phyloP scores from a whole-genome alignment of 1,139 yeast genomes.

The Saccharomyces pastorianus region DNA sequence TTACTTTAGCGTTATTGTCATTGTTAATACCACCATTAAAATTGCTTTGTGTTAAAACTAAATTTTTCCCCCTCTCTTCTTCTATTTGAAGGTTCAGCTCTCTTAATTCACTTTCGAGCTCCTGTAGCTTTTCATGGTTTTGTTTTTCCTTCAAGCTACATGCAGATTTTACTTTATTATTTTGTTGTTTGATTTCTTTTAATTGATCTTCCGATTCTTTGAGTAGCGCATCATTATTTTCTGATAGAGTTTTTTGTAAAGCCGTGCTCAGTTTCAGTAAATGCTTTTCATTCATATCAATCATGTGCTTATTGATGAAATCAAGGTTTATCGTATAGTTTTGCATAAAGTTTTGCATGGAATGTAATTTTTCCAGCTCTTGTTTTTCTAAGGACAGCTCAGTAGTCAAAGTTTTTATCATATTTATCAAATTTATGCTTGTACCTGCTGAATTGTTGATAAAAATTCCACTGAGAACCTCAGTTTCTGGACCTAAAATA shows the following conservation, averaged over 20 bases:
- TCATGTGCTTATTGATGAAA: slow-evolving; percentile 18
- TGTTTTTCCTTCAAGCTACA: slow-evolving; percentile 11
- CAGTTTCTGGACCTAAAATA: slow-evolving; percentile 48
- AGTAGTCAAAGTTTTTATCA: slow-evolving; percentile 39
- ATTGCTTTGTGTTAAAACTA: slow-evolving; percentile 13
- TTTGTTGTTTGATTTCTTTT: slow-evolving; percentile 23
- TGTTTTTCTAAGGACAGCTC: slow-evolving; percentile 41
- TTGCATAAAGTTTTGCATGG: slow-evolving; percentile 34
- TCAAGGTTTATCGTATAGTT: slow-evolving; percentile 31
- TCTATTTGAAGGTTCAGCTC: slow-evolving; percentile 28
- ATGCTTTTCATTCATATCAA: slow-evolving; percentile 22
- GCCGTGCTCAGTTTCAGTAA: slow-evolving; percentile 17
- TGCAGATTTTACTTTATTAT: slow-evolving; percentile 13
- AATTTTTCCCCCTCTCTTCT: slow-evolving; percentile 26
- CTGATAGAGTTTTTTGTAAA: slow-evolving; percentile 16
- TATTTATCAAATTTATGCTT: slow-evolving; percentile 44
- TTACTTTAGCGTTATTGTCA: slow-evolving; percentile 1
- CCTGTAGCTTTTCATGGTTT: slow-evolving; percentile 18
- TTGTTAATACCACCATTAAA: slow-evolving; percentile 5
- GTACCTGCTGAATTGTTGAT: slow-evolving; percentile 54
- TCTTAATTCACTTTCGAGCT: slow-evolving; percentile 24
- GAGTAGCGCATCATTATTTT: slow-evolving; percentile 20
- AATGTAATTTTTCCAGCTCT: slow-evolving; percentile 38
- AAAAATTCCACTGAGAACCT: slow-evolving; percentile 53
- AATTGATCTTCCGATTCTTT: slow-evolving; percentile 21